Percentiles rank a stretch among this genome's conserved stretches.
These are phyloP conservation scores for Agaricales sp. DNA, from an alignment of 1,284 basidiomycete species.

Conservation along the genomic window DNA sequence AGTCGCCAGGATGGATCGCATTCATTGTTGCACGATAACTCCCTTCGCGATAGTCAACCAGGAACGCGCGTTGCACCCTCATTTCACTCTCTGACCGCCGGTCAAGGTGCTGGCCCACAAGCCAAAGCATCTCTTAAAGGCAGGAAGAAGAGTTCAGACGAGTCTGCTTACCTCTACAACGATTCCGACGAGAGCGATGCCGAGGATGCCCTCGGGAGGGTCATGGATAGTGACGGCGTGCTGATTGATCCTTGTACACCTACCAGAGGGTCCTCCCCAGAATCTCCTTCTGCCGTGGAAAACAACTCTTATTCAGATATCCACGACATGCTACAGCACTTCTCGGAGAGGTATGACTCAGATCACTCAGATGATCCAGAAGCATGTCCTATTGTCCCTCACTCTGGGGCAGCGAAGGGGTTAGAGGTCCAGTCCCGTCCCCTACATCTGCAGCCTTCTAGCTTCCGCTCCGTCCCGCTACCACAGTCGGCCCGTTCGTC, in stretches of 20 bases:
- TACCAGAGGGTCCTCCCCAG: slow-evolving; percentile 14
- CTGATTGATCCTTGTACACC: slow-evolving; percentile 17
- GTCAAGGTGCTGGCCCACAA: slow-evolving; percentile 25
- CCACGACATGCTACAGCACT: slow-evolving; percentile 62
- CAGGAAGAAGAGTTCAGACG: slow-evolving; percentile 32
- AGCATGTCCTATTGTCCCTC: neutral
- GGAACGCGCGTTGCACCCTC: slow-evolving; percentile 56
- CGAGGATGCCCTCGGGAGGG: slow-evolving; percentile 14
- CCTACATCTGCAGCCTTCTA: neutral
- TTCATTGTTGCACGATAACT: neutral
- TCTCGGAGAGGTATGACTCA: slow-evolving; percentile 56
- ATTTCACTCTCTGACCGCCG: slow-evolving; percentile 63
- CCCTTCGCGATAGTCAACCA: neutral
- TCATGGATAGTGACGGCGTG: slow-evolving; percentile 13
- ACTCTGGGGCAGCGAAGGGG: slow-evolving; percentile 11
- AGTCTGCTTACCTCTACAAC: slow-evolving; percentile 48
- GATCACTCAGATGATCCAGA: slow-evolving; percentile 29
- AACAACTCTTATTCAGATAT: slow-evolving; percentile 53
- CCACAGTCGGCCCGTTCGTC: neutral
- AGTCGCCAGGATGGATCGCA: slow-evolving; percentile 19
- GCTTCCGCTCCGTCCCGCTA: neutral
- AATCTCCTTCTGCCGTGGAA: slow-evolving; percentile 30
- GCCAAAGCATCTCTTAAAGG: slow-evolving; percentile 22
- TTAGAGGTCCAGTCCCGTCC: slow-evolving; percentile 15
- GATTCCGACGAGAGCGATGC: slow-evolving; percentile 32